phyloP scores from a whole-genome alignment of 2,329 filamentous ascomycete species.

The Nothopassalora personata region DNA sequence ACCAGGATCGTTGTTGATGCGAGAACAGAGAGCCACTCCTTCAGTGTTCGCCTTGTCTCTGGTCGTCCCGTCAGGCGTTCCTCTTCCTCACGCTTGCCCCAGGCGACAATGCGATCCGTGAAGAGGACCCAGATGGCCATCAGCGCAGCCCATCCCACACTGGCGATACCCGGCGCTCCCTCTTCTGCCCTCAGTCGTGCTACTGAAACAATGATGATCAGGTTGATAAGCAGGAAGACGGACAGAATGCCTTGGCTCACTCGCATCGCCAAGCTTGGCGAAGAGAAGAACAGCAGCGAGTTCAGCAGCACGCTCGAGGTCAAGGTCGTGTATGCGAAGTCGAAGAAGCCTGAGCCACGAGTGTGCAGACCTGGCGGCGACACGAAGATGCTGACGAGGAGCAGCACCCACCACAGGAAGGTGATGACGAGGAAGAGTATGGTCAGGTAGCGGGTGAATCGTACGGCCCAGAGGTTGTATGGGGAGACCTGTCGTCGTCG shows the following conservation, averaged over 20 bases:
- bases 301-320: conserved; percentile 71
- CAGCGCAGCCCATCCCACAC: conserved; percentile 74
- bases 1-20: conserved; percentile 66
- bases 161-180: conserved; percentile 83
- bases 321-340: conserved; percentile 76
- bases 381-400: conserved; percentile 85
- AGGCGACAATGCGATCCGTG: conserved; percentile 76
- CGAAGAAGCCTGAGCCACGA: conserved; percentile 86
- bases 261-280: conserved; percentile 73
- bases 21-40: conserved; percentile 79
- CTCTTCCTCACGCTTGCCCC: conserved; percentile 91
- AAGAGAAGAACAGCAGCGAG: conserved; percentile 78
- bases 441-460: conserved; percentile 71
- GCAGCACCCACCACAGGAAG: conserved; percentile 86
- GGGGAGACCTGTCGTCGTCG: conserved; percentile 57
- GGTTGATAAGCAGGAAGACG: conserved; percentile 63
- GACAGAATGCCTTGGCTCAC: conserved; percentile 65
- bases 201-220: conserved; percentile 74
- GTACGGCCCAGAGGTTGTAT: conserved; percentile 90
- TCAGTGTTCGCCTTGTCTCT: conserved; percentile 74
- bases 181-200: conserved; percentile 73
- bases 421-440: conserved; percentile 68
- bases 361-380: conserved; percentile 82
- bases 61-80: conserved; percentile 83
- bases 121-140: conserved; percentile 74